Evolutionary conservation across 1,284 basidiomycete species (phyloP).

Genomic region (Grifola frondosa): DNA sequence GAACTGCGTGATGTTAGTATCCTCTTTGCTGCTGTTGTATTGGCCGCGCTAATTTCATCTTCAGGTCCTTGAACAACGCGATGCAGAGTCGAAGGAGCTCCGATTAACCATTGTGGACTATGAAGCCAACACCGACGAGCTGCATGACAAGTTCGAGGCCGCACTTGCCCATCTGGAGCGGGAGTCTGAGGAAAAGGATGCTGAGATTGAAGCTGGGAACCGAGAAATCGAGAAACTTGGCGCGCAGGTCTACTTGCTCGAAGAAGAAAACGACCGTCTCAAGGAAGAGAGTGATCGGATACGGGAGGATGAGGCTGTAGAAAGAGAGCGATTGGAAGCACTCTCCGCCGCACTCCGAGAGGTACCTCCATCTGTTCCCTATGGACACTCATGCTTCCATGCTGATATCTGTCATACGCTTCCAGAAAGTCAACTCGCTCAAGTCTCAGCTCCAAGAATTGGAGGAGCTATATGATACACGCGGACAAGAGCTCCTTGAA

Average conservation of each 20-base stretch:
- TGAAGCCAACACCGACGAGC: conserved; percentile 65
- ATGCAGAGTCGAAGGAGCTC: conserved; percentile 71
- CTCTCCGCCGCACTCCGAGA: conserved; percentile 77
- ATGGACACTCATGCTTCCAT: background rate
- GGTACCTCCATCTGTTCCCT: conserved; percentile 37
- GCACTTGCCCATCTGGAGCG: conserved; percentile 71
- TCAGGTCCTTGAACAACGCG: conserved; percentile 72
- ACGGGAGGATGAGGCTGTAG: conserved; percentile 67
- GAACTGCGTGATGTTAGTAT: conserved; percentile 71
- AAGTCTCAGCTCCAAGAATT: conserved; percentile 66
- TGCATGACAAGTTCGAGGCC: conserved; percentile 72
- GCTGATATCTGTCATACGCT: background rate
- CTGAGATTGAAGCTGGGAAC: conserved; percentile 66
- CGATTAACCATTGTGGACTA: conserved; percentile 71
- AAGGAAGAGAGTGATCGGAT: conserved; percentile 50
- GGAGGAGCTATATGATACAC: conserved; percentile 59
- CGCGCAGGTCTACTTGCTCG: conserved; percentile 59
- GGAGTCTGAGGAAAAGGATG: conserved; percentile 70
- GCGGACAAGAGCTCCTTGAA: conserved; percentile 56
- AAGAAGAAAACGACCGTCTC: conserved; percentile 54
- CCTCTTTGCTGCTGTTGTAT: background rate
- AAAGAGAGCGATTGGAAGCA: conserved; percentile 72
- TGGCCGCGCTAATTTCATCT: conserved; percentile 6
- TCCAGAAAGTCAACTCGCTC: conserved; percentile 62
- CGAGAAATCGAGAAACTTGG: conserved; percentile 74